Evolutionary conservation across 2,329 filamentous ascomycete species (phyloP).

Genomic region (Aspergillus texensis): DNA sequence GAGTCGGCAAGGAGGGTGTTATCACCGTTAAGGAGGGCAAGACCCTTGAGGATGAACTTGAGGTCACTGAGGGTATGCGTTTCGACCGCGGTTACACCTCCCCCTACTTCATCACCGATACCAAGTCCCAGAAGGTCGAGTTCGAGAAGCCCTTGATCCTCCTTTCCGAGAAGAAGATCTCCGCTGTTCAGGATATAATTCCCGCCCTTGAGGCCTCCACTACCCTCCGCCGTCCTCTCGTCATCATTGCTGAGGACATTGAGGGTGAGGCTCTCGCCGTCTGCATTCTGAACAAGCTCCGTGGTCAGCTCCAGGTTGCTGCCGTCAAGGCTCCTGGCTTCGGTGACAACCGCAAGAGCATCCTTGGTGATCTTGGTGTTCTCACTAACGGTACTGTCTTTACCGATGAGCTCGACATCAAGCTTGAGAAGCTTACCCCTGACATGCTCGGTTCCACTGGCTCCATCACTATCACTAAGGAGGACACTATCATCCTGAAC

Average conservation of each 20-base stretch:
- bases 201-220: slow-evolving; percentile 96
- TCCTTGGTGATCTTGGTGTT: slow-evolving; percentile 93
- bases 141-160: slow-evolving; percentile 99
- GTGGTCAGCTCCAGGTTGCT: slow-evolving; percentile 96
- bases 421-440: slow-evolving; percentile 95
- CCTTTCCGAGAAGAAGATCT: slow-evolving; percentile 99
- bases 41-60: slow-evolving; percentile 95
- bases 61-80: slow-evolving; percentile 99
- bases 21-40: slow-evolving; percentile 99
- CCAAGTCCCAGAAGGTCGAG: slow-evolving; percentile 98
- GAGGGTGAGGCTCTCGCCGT: slow-evolving; percentile 97
- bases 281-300: slow-evolving; percentile 99
- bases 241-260: slow-evolving; percentile 99
- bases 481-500: slow-evolving; percentile 98
- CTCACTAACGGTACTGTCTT: slow-evolving; percentile 98
- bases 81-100: slow-evolving; percentile 99
- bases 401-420: slow-evolving; percentile 96
- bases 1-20: slow-evolving; percentile 99
- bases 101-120: slow-evolving; percentile 99
- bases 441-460: slow-evolving; percentile 97
- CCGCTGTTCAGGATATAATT: slow-evolving; percentile 97
- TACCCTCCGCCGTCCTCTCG: slow-evolving; percentile 88
- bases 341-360: slow-evolving; percentile 99
- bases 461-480: slow-evolving; percentile 99
- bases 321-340: slow-evolving; percentile 99